Percentiles rank a stretch among this genome's conserved stretches.
Conservation (phyloP, 306 rosid genomes). For the Prunus campanulata region DNA sequence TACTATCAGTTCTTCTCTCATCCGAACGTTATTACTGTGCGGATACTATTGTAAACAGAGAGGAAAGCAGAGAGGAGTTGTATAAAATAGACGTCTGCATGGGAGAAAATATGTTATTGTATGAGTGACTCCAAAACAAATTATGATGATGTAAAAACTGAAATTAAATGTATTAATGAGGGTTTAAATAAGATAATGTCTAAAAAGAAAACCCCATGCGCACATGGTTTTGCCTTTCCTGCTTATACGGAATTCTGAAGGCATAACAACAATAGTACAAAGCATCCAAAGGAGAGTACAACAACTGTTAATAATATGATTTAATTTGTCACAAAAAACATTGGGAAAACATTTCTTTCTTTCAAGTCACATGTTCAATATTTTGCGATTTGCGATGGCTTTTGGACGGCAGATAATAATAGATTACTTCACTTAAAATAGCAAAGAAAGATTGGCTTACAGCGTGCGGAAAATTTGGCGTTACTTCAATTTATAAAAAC, state of each 20-base stretch:
- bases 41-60: accelerated
- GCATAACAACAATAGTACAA: background rate
- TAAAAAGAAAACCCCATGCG: background rate
- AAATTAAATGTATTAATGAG: background rate
- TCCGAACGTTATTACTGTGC: accelerated
- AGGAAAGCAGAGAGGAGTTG: accelerated
- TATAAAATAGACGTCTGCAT: no score
- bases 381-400: background rate
- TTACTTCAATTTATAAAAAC: background rate
- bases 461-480: background rate
- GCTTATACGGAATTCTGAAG: background rate
- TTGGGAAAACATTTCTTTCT: background rate
- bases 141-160: background rate
- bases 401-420: background rate
- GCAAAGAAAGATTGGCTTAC: background rate
- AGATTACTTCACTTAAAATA: background rate
- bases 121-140: no score
- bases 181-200: background rate
- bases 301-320: background rate
- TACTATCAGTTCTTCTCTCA: no score
- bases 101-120: no score
- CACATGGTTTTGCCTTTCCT: conserved; percentile 13
- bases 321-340: background rate
- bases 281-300: background rate
- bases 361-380: conserved; percentile 19